Base-by-base conservation (phyloP, 345 rosid species). In the Pelargonium nanum region DNA sequence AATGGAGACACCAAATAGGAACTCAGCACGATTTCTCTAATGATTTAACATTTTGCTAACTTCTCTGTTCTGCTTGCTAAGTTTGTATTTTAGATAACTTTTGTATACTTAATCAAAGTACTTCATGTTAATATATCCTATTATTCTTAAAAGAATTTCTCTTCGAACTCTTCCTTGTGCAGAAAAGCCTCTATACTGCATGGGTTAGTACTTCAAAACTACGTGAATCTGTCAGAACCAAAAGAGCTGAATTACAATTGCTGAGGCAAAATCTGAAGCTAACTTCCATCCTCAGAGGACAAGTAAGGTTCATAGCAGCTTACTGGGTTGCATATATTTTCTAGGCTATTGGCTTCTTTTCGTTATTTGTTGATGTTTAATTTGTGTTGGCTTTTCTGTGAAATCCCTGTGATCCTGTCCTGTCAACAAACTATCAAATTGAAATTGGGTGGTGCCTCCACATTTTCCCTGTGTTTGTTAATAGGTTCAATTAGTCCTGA, bases 251-350 rank as follows among this genome's bases (percentile, higher is more conserved):
- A 72, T 62, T 84, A 59, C 97, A 87, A 66, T 50, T 71, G 69
- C 70, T 85, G 68, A 83, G 77, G 78, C 89, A 84, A 59, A 85
- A 72, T 71, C 58, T 87, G 81, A 89, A 84, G 81, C 48, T 89
- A 58, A 63, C 59, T 62, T 76, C 75, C 62, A 72, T 93, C 64
- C 83, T 93, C 70, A 75, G 58, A 72, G 84, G 77, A 58, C 94
- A 93, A 75, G 99, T 85, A 78, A 75, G 74, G 71, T 65, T 26
- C 19, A 22, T 54, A 40, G 67, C 44, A 34, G 26, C 32, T 22
- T 58, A 64, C 22, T 32, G 9, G n/a, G 61, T 28, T 53, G n/a
- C 53, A 44, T 52, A 59, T 71, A 48, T 44, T 65, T 74, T 64
- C 21, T 28, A 28, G 32, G 7, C 7, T 28, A 9, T 40, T 40